These are phyloP conservation scores for Fusarium sp. DNA, from an alignment of 2,329 filamentous ascomycete genomes.

Conservation along the genomic window DNA sequence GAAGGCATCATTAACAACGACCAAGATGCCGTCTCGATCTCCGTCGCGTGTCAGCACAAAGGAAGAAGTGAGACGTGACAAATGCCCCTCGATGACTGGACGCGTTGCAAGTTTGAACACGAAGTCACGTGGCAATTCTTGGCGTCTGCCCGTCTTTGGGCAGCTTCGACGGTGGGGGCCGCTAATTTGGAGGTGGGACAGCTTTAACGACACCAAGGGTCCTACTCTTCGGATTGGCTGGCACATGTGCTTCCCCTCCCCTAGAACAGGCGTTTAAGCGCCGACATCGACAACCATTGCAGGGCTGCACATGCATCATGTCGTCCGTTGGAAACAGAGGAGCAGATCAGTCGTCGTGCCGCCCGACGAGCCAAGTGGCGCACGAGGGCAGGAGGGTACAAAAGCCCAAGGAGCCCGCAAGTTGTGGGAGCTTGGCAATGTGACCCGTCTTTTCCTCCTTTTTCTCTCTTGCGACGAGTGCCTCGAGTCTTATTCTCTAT, in stretches of 20 bases:
- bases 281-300: conserved; percentile 43
- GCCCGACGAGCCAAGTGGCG: conserved; percentile 38
- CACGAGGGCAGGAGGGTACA: conserved; percentile 37
- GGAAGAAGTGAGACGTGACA: conserved; percentile 36
- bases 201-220: conserved; percentile 42
- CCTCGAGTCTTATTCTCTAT: conserved; percentile 1
- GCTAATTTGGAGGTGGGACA: conserved; percentile 43
- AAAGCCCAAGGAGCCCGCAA: conserved; percentile 40
- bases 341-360: conserved; percentile 34
- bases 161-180: conserved; percentile 34
- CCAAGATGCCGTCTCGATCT: conserved; percentile 3
- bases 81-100: conserved; percentile 12
- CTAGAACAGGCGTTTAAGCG: conserved; percentile 46
- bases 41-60: conserved; percentile 35
- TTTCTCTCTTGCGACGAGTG: conserved; percentile 20
- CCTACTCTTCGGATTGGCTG: conserved; percentile 39
- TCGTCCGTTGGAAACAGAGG: conserved; percentile 37
- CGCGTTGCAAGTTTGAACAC: conserved; percentile 37
- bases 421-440: conserved; percentile 21
- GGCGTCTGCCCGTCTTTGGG: not conserved
- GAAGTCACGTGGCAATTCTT: conserved; percentile 37
- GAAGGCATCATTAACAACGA: conserved; percentile 36
- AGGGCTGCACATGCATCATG: conserved; percentile 42
- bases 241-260: conserved; percentile 38
- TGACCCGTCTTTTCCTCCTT: conserved; percentile 2